Evolutionary conservation across 2,329 filamentous ascomycete species (phyloP).

Genomic region (Aspergillus phoenicis): DNA sequence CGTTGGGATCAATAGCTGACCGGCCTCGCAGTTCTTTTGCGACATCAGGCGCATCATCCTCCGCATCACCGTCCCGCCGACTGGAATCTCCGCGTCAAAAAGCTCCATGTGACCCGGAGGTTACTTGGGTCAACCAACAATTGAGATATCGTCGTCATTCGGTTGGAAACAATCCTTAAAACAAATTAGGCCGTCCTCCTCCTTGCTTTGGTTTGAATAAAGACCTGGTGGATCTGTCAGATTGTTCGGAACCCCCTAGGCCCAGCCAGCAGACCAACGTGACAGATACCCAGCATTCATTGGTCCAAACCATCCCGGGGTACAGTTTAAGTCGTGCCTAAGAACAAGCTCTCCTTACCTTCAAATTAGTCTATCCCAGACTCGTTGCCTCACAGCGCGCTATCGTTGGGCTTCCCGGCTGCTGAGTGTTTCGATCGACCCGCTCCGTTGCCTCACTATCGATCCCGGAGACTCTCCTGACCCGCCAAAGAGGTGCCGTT

Average conservation of each 20-base stretch:
- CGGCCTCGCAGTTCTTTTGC: background rate
- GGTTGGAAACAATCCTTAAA: constrained; percentile 7
- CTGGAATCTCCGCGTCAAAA: constrained; percentile 4
- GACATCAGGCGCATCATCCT: background rate
- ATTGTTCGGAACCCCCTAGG: constrained; percentile 17
- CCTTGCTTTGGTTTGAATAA: constrained; percentile 13
- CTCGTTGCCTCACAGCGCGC: constrained; percentile 7
- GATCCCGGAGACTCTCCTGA: constrained; percentile 6
- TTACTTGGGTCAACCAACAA: constrained; percentile 1
- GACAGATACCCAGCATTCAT: constrained; percentile 18
- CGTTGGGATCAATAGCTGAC: background rate
- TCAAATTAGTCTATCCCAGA: constrained; percentile 2
- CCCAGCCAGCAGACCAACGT: constrained; percentile 25
- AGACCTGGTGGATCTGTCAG: constrained; percentile 22
- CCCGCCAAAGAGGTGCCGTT: constrained; percentile 25
- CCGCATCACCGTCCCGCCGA: background rate
- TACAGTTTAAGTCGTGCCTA: constrained; percentile 15
- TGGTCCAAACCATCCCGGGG: constrained; percentile 17
- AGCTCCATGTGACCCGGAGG: constrained; percentile 3
- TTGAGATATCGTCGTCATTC: constrained; percentile 13
- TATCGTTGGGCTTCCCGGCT: constrained; percentile 13
- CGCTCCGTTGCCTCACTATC: constrained; percentile 27
- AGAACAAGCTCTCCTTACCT: constrained; percentile 17
- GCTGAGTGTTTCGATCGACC: constrained; percentile 17
- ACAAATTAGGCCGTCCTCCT: constrained; percentile 7